A percentile compares a stretch with the other conserved stretches of the same genome.
phyloP scores from a whole-genome alignment of 768 basidiomycete genomes.

The Lentinula sp. region DNA sequence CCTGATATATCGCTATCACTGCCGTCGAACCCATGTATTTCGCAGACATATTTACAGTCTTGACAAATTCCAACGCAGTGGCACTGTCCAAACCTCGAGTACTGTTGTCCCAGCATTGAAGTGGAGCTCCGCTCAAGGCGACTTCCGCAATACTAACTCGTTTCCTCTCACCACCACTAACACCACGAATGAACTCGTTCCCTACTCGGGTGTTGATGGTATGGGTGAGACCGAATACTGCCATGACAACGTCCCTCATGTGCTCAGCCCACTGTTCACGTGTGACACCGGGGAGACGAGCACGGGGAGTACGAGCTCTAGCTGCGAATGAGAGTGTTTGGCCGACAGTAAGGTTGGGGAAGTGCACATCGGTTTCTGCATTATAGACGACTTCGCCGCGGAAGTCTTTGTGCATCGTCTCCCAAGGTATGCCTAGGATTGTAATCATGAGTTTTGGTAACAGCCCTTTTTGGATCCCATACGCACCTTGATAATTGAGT shows the following conservation, averaged over 20 bases:
- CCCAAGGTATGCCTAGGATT: conserved; percentile 29
- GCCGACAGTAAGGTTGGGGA: conserved; percentile 42
- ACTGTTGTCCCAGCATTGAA: conserved; percentile 47
- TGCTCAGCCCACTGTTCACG: conserved; percentile 27
- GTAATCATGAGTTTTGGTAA: neutral
- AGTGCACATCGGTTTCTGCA: conserved; percentile 40
- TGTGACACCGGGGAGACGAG: conserved; percentile 25
- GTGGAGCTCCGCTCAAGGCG: conserved; percentile 32
- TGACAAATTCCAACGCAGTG: conserved; percentile 39
- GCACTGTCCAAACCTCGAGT: conserved; percentile 20
- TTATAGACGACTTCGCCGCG: conserved; percentile 41
- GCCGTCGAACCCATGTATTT: conserved; percentile 34
- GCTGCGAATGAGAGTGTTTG: conserved; percentile 48
- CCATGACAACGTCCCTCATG: conserved; percentile 38
- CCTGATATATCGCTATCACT: conserved; percentile 40
- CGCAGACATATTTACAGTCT: conserved; percentile 32
- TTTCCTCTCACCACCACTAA: conserved; percentile 54
- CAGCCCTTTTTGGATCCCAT: neutral
- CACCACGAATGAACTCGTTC: conserved; percentile 51
- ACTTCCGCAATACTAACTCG: conserved; percentile 56
- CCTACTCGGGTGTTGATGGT: conserved; percentile 58
- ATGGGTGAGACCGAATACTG: conserved; percentile 55
- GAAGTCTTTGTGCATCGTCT: conserved; percentile 40
- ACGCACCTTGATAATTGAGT: conserved; percentile 6
- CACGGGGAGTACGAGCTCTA: conserved; percentile 38